Base-by-base conservation (phyloP, 2,329 filamentous ascomycete species). In the Trichoderma cornu-damae region DNA sequence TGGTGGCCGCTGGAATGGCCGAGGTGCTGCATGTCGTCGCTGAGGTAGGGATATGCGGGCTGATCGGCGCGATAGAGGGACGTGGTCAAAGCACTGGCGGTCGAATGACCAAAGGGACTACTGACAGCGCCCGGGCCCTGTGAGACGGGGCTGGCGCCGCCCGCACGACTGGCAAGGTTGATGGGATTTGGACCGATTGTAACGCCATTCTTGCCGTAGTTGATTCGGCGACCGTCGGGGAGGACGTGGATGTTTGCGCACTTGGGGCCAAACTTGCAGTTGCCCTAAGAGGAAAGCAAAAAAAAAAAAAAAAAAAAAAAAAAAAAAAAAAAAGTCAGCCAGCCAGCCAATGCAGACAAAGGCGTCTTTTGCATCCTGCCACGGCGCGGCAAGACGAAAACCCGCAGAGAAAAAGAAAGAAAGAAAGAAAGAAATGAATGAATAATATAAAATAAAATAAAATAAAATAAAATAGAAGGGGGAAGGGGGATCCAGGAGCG, bases 251-350 rank as follows among this genome's bases (percentile, higher is more conserved):
- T 90, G 69, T 97, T 90, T 68, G 93, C 93, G 79, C 94, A 99
- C 75, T 97, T 97, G 62, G 90, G 89, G 61, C 94, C 94, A 72
- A 97, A 99, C 73, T 97, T 97, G 85, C 94, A 99, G 75, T 96
- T 96, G 64, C 94, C 94, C 90, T 96, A 46, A 12, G 46, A 46
- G 51, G 51, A 54, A 54, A 47, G 40, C 30, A 30, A 38, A 42
- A n/a, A n/a, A 46, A 12, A 43, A 46, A 42, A 42, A 54, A 54
- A 47, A 32, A 20, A 30, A 38, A 42, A 46, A 12, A 43, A 46
- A 42, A 42, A 54, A 54, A 47, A 32, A 20, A 30, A 38, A 42
- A 28, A 4, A 30, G 53, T 57, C 37, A 57, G 53, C 53, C 44
- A 57, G 20, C 43, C 53, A 57, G 51, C 43, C 37, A 40, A 24